These are phyloP conservation scores for Bipolaris cookei DNA, from an alignment of 2,329 filamentous ascomycete species.

Conservation along the genomic window DNA sequence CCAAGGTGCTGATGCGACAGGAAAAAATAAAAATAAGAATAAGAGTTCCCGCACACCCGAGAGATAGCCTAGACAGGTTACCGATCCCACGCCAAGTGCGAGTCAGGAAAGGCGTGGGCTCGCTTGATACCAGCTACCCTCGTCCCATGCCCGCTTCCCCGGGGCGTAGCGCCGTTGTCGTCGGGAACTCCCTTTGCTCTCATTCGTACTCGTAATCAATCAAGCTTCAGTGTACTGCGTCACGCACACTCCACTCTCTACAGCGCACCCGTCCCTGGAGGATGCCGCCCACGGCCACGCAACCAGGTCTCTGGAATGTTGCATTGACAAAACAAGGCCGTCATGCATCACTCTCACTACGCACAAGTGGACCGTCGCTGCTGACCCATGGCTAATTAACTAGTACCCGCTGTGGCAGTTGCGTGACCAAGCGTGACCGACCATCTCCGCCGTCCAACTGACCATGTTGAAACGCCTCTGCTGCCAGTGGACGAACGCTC, in stretches of 20 bases:
- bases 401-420: constrained; percentile 12
- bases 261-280: constrained; percentile 17
- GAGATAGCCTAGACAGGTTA: constrained; percentile 24
- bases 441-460: constrained; percentile 41
- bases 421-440: constrained; percentile 36
- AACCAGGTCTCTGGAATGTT: constrained; percentile 40
- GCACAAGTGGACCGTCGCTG: constrained; percentile 23
- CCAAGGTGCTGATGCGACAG: constrained; percentile 35
- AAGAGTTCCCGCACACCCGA: constrained; percentile 35
- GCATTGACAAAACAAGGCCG: constrained; percentile 26
- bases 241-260: constrained; percentile 28
- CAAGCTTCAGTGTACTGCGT: constrained; percentile 29
- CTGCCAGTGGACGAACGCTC: constrained; percentile 36
- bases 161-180: constrained; percentile 19
- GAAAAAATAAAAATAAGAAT: constrained; percentile 24
- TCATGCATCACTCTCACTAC: constrained; percentile 3
- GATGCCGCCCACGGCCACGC: constrained; percentile 32
- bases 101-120: constrained; percentile 29
- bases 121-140: constrained; percentile 27
- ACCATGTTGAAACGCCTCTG: constrained; percentile 37
- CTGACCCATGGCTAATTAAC: constrained; percentile 27
- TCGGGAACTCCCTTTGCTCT: constrained; percentile 5
- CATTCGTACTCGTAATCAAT: constrained; percentile 12
- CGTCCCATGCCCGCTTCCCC: constrained; percentile 42
- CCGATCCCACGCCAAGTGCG: constrained; percentile 33